Percentiles rank a stretch among this genome's conserved stretches.
Conservation (phyloP, 192 early-diverging fungal genomes). For the Podila clonocystis region DNA sequence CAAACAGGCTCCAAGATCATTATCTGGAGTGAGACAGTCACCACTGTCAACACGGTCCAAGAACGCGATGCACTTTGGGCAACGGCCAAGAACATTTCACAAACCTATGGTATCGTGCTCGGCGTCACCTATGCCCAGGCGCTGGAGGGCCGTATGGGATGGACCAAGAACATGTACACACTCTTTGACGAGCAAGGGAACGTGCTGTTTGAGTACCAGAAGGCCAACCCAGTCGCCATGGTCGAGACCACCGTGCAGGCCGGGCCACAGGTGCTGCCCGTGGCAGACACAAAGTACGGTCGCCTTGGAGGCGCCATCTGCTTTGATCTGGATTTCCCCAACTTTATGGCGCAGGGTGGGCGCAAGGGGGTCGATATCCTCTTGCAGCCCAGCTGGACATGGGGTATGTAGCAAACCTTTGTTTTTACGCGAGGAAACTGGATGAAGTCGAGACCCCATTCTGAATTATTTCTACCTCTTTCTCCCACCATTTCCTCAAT, state of each 20-base stretch:
- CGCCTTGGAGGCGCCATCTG: slow-evolving; percentile 55
- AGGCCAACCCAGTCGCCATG: slow-evolving; percentile 55
- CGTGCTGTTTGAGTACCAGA: slow-evolving; percentile 53
- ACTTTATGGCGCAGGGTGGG: slow-evolving; percentile 54
- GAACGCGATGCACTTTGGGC: slow-evolving; percentile 1
- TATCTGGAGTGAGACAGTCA: slow-evolving; percentile 41
- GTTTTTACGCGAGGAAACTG: too few relatives aligned
- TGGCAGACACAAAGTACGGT: slow-evolving; percentile 48
- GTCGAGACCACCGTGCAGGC: slow-evolving; percentile 46
- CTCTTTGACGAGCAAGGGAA: slow-evolving; percentile 42
- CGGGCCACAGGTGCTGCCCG: slow-evolving; percentile 44
- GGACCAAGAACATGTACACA: slow-evolving; percentile 51
- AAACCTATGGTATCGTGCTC: slow-evolving; percentile 29
- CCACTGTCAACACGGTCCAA: neutral
- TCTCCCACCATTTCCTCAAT: neutral
- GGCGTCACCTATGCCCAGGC: slow-evolving; percentile 39
- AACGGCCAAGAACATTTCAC: slow-evolving; percentile 27
- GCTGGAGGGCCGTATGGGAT: neutral
- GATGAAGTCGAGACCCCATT: neutral
- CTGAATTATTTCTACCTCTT: neutral
- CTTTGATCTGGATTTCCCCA: slow-evolving; percentile 58
- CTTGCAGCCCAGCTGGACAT: slow-evolving; percentile 59
- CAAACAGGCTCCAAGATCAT: slow-evolving; percentile 39
- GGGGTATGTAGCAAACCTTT: slow-evolving; percentile 30
- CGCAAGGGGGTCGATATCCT: slow-evolving; percentile 53